These are phyloP conservation scores for Hyphodiscus hymeniophilus DNA, from an alignment of 495 filamentous ascomycete genomes.

Conservation along the genomic window DNA sequence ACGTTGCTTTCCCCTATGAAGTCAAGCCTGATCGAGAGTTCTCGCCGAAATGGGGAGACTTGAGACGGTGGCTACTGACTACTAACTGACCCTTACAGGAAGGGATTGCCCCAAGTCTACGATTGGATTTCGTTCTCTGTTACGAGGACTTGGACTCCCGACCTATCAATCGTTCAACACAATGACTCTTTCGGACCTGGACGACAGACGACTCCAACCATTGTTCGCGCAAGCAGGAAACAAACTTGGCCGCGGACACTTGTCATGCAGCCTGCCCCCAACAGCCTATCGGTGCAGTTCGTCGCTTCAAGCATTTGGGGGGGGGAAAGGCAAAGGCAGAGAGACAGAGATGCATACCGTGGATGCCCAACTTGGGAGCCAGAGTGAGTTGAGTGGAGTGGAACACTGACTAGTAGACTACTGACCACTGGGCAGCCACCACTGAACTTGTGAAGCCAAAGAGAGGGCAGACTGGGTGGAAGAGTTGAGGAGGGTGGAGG, in stretches of 20 bases:
- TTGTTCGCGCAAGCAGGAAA: conserved; percentile 4
- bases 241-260: conserved; percentile 20
- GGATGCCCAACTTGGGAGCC: conserved; percentile 18
- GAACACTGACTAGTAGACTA: not conserved
- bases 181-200: conserved; percentile 13
- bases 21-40: conserved; percentile 5
- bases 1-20: too few species aligned
- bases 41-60: not conserved
- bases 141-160: conserved; percentile 4
- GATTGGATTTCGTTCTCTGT: conserved; percentile 17
- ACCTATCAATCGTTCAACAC: conserved; percentile 13
- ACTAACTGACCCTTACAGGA: not conserved
- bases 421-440: not conserved
- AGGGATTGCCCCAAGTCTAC: conserved; percentile 16
- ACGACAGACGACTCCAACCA: conserved; percentile 15
- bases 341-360: conserved; percentile 3
- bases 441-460: not conserved
- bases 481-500: not conserved
- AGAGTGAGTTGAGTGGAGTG: not conserved
- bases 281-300: conserved; percentile 16
- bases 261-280: conserved; percentile 11
- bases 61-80: too few species aligned
- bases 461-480: not conserved
- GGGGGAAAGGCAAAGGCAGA: not conserved
- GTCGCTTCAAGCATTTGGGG: not conserved